Evolutionary conservation across 176 grass and related monocot species (phyloP).

Genomic region (Bolboschoenus planiculmis): DNA sequence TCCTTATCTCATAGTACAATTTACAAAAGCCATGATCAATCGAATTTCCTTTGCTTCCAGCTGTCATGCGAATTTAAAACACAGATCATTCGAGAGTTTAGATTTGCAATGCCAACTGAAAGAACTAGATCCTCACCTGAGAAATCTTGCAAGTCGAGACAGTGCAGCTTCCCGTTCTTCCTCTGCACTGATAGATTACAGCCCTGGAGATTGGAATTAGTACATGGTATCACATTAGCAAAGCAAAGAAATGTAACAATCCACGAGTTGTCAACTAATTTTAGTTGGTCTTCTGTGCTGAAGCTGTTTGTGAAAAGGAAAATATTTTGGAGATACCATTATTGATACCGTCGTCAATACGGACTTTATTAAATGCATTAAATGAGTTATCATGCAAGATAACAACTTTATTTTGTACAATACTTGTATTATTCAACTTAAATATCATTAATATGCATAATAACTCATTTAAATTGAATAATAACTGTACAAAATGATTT

Average conservation of each 20-base stretch:
- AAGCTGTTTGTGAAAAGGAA: constrained; percentile 30
- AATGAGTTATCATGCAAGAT: too few species aligned
- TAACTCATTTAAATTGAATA: too few species aligned
- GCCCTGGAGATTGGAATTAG: constrained; percentile 26
- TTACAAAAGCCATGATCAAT: constrained; percentile 37
- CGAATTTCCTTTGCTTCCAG: constrained; percentile 27
- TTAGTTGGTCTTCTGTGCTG: neutral
- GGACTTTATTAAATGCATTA: too few species aligned
- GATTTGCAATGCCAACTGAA: constrained; percentile 6
- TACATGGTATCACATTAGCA: neutral
- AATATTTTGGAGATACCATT: too few species aligned
- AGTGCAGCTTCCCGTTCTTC: constrained; percentile 60
- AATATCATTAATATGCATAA: too few species aligned
- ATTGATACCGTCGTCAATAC: too few species aligned
- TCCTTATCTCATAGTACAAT: constrained; percentile 54
- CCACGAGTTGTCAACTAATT: neutral
- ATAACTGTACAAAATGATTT: too few species aligned
- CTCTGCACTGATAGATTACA: constrained; percentile 71
- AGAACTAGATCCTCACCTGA: constrained; percentile 33
- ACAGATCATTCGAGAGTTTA: neutral
- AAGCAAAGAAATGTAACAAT: neutral
- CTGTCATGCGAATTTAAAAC: constrained; percentile 30
- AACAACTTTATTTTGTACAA: too few species aligned
- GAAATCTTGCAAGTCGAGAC: constrained; percentile 66
- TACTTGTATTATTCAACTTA: too few species aligned